Percentiles rank a stretch among this genome's conserved stretches.
Evolutionary conservation across 2,329 filamentous ascomycete species (phyloP).

Genomic region (Fusarium robinianum): DNA sequence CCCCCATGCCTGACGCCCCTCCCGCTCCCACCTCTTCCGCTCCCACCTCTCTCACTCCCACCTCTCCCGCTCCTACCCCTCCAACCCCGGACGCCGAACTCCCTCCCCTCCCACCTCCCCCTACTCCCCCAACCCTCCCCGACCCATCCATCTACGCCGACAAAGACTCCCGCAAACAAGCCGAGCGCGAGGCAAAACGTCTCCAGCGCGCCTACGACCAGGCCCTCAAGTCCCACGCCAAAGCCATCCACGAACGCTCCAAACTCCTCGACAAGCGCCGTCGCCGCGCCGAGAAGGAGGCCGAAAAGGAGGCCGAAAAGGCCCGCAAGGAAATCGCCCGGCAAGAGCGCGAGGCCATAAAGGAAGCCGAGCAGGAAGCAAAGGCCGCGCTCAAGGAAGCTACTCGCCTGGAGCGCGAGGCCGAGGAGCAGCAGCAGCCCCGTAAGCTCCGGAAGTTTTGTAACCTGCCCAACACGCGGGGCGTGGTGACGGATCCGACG

Average conservation of each 20-base stretch:
- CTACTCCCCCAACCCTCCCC: constrained; percentile 50
- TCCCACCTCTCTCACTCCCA: background rate
- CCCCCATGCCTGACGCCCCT: constrained; percentile 37
- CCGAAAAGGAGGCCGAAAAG: constrained; percentile 39
- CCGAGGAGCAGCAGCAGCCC: constrained; percentile 31
- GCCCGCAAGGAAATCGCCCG: constrained; percentile 35
- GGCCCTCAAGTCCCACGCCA: constrained; percentile 68
- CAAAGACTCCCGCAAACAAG: constrained; percentile 68
- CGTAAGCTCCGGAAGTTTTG: constrained; percentile 77
- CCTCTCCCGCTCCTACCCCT: constrained; percentile 31
- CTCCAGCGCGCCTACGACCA: constrained; percentile 67
- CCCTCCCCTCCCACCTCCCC: constrained; percentile 53
- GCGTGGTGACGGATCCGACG: constrained; percentile 65
- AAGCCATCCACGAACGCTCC: constrained; percentile 64
- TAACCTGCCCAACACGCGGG: constrained; percentile 62
- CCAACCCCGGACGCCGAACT: no score
- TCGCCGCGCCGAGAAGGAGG: constrained; percentile 48
- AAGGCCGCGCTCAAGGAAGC: constrained; percentile 32
- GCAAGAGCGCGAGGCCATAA: constrained; percentile 39
- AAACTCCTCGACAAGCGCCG: constrained; percentile 62
- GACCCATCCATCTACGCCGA: constrained; percentile 64
- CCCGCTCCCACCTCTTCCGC: constrained; percentile 42
- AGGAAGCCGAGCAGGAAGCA: constrained; percentile 38
- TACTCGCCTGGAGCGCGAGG: constrained; percentile 24
- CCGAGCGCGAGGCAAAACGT: constrained; percentile 69